phyloP scores from a whole-genome alignment of 371 early-diverging fungal genomes.

The Smittium mucronatum region DNA sequence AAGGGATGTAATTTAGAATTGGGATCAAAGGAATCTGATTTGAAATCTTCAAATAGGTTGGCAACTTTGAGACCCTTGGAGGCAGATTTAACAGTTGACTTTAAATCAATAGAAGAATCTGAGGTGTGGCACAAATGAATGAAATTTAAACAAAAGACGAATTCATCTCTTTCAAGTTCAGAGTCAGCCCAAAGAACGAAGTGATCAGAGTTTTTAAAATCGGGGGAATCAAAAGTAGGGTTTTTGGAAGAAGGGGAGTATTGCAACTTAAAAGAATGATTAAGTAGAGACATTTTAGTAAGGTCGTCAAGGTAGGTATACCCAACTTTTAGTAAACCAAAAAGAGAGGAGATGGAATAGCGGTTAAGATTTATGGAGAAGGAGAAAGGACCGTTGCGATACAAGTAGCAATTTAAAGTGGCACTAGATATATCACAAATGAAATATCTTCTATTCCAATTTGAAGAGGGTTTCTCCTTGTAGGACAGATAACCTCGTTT shows the following conservation, averaged over 20 bases:
- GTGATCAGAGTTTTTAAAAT: neutral
- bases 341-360: conserved; percentile 17
- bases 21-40: neutral
- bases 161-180: conserved; percentile 71
- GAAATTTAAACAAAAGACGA: conserved; percentile 54
- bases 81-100: neutral
- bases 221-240: neutral
- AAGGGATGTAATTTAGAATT: neutral
- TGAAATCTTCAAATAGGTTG: neutral
- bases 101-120: neutral
- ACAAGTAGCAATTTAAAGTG: conserved; percentile 61
- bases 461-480: conserved; percentile 72
- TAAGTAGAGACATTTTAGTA: conserved; percentile 5
- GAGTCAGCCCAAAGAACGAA: conserved; percentile 62
- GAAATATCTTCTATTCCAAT: conserved; percentile 69
- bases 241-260: neutral
- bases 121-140: conserved; percentile 9
- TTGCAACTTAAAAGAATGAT: neutral
- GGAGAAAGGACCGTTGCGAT: conserved; percentile 25
- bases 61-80: neutral
- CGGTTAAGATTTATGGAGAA: conserved; percentile 23
- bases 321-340: neutral
- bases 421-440: conserved; percentile 41
- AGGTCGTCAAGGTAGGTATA: conserved; percentile 15
- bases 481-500: conserved; percentile 74